These are phyloP conservation scores for Cytidiella melzeri DNA, from an alignment of 768 basidiomycete genomes.

Conservation along the genomic window DNA sequence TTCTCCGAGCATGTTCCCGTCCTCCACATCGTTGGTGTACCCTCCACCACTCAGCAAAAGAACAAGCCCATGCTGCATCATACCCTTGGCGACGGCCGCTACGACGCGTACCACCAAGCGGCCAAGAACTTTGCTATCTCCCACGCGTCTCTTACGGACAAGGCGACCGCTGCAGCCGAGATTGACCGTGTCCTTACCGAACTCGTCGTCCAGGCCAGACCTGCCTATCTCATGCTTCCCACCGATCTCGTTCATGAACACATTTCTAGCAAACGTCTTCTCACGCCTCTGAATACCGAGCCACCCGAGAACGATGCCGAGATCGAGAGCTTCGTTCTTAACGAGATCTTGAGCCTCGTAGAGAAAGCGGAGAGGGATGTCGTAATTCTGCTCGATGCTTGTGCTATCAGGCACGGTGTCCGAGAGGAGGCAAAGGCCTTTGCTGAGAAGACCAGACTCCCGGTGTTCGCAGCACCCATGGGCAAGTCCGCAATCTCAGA, in stretches of 20 bases:
- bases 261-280: slow-evolving; percentile 55
- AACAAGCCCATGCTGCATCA: slow-evolving; percentile 76
- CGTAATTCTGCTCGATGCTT: slow-evolving; percentile 77
- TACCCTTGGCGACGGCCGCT: slow-evolving; percentile 82
- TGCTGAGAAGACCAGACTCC: slow-evolving; percentile 56
- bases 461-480: slow-evolving; percentile 74
- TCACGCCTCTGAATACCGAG: slow-evolving; percentile 46
- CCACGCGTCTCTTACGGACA: slow-evolving; percentile 53
- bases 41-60: slow-evolving; percentile 69
- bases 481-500: slow-evolving; percentile 78
- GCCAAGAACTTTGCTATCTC: slow-evolving; percentile 69
- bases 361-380: slow-evolving; percentile 56
- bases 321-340: slow-evolving; percentile 63
- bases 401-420: slow-evolving; percentile 67
- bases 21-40: slow-evolving; percentile 81
- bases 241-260: slow-evolving; percentile 72
- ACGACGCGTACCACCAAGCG: slow-evolving; percentile 73
- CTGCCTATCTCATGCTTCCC: slow-evolving; percentile 83
- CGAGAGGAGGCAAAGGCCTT: slow-evolving; percentile 58
- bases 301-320: slow-evolving; percentile 49
- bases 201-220: slow-evolving; percentile 71
- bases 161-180: slow-evolving; percentile 50
- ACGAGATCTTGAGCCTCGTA: slow-evolving; percentile 62
- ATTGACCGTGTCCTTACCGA: slow-evolving; percentile 77
- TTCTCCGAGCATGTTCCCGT: slow-evolving; percentile 89